Evolutionary conservation across 805 yeast genomes (phyloP), one percentile per base, ranked within the genome.

Genomic region (Kazachstania viticola): DNA sequence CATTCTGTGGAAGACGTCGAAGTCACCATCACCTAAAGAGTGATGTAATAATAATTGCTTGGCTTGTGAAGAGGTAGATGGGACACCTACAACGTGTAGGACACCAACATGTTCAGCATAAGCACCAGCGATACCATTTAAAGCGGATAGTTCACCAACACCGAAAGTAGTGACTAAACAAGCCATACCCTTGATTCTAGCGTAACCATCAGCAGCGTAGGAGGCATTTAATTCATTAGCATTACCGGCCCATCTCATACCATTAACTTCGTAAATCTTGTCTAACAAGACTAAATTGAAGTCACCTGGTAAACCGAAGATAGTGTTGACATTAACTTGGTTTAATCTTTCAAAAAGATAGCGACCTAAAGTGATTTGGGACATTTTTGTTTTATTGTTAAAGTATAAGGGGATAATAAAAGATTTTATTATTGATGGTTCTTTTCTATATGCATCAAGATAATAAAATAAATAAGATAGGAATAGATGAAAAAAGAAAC

Each of bases 211-310:
- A 28, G 91, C 85, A 32, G 93, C 80, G 43, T 50, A 50, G 25
- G 91, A 81, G 27, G 94, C 91, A 57, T 83, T 83, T 62, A 82
- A 69, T 64, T 82, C 94, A 61, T 83, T 82, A 54, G 91, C 81
- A 57, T 82, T 81, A 49, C 94, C 94, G 31, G 82, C 85, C 94
- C 94, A 82, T 64, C 79, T 70, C 59, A 82, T 51, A 28, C 80
- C 82, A 22, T 71, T 74, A 30, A 78, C 82, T 48, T 76, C 81
- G 56, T 78, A 75, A 49, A 79, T 65, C 52, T 79, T 73, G 53
- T 79, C 87, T 40, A 79, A 62, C 32, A 79, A 60, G 14, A 81
- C 62, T 54, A 77, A 65, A 65, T 79, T 79, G 71, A 78, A 79
- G 59, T 79, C 88, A 49, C 87, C 87, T 38, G 88, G 88, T 34